phyloP scores from a whole-genome alignment of 148 eudicot genomes.

The Chenopodium suecicum region DNA sequence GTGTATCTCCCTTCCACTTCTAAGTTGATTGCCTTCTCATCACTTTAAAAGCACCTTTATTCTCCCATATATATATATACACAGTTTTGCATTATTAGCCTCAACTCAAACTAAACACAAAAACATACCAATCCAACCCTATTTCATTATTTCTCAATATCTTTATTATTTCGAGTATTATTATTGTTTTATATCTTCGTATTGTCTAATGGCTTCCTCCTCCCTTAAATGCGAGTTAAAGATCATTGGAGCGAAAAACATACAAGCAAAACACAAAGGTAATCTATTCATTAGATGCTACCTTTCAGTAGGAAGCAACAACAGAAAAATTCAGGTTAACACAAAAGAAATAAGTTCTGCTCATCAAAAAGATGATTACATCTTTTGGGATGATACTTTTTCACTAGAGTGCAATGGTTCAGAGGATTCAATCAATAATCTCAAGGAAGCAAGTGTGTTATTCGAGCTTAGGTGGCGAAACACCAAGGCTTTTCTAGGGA shows the following conservation, averaged over 20 bases:
- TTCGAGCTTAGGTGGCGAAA: constrained; percentile 49
- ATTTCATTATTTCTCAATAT: too few species aligned
- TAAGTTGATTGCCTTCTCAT: neutral
- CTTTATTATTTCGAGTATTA: too few species aligned
- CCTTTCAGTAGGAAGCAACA: constrained; percentile 40
- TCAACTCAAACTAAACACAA: neutral
- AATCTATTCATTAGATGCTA: constrained; percentile 52
- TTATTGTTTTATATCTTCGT: too few species aligned
- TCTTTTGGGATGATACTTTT: constrained; percentile 44
- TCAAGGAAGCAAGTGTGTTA: constrained; percentile 29
- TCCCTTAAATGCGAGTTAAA: constrained; percentile 40
- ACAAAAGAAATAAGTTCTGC: constrained; percentile 39
- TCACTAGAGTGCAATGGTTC: constrained; percentile 50
- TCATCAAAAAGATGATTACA: constrained; percentile 24
- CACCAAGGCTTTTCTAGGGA: constrained; percentile 29
- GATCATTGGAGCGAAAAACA: constrained; percentile 51
- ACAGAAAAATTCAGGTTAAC: constrained; percentile 42
- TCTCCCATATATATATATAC: constrained; percentile 7
- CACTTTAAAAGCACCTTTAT: constrained; percentile 6
- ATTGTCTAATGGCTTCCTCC: constrained; percentile 1
- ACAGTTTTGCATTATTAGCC: neutral
- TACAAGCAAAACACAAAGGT: constrained; percentile 21
- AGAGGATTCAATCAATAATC: constrained; percentile 30
- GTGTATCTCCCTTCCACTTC: constrained; percentile 4
- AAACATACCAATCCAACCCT: neutral